phyloP scores from a whole-genome alignment of 805 yeast species.

The Debaryomyces tyrocola region DNA sequence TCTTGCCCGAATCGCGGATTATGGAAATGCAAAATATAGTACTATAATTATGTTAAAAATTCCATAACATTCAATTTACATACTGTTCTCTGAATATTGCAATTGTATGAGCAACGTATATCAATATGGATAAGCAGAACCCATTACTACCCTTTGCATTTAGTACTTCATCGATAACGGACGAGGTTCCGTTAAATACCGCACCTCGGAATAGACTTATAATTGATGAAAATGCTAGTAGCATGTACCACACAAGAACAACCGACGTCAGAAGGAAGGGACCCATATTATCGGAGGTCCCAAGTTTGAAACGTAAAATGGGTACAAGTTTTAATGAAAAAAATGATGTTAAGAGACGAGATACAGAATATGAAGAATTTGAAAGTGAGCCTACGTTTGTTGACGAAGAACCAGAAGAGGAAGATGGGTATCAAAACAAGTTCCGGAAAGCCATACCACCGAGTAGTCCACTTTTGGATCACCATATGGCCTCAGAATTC shows the following conservation, averaged over 20 bases:
- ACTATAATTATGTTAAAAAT: too few species aligned
- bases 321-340: constrained; percentile 45
- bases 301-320: constrained; percentile 41
- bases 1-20: too few species aligned
- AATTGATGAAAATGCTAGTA: constrained; percentile 45
- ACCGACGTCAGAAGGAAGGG: constrained; percentile 7
- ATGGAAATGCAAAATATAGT: too few species aligned
- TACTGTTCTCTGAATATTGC: too few species aligned
- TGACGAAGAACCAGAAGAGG: constrained; percentile 12
- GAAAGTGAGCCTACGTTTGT: constrained; percentile 13
- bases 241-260: constrained; percentile 25
- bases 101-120: background rate
- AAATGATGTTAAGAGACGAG: constrained; percentile 38
- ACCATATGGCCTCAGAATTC: constrained; percentile 29
- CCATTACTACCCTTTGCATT: constrained; percentile 53
- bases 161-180: constrained; percentile 33
- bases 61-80: too few species aligned
- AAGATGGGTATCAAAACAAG: constrained; percentile 8
- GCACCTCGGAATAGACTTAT: constrained; percentile 40
- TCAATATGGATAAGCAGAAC: constrained; percentile 29
- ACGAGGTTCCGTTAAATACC: constrained; percentile 33
- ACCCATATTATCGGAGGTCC: constrained; percentile 22
- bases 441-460: constrained; percentile 21
- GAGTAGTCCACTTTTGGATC: constrained; percentile 41
- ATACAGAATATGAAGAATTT: constrained; percentile 17